Evolutionary conservation across 345 rosid genomes (phyloP), one percentile per base, ranked within the genome.

Genomic region (Gossypium thurberi): DNA sequence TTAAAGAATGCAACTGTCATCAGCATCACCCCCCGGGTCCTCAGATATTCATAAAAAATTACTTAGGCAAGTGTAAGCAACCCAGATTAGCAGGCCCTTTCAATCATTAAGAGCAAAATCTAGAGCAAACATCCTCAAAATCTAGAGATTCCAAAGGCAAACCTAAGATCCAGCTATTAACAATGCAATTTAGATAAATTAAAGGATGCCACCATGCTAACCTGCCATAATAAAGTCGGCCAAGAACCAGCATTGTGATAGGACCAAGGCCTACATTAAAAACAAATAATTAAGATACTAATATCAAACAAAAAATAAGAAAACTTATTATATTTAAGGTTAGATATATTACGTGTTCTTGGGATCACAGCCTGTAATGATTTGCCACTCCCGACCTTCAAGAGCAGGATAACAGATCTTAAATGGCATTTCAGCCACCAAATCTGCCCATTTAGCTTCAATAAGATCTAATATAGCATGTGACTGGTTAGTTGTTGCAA

Each of bases 161-260:
- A 59, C 46, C 42, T 25, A 46, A 46, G 25, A 47, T 17, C 55
- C 53, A 40, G 69, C 9, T 44, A 44, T 21, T 33, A 71, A 57
- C 20, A 43, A 57, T 4, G 40, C n/a, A 57, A 17, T 13, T 26
- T 47, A 23, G 28, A 47, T 28, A 12, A 61, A 72, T 4, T 23
- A n/a, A 46, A 44, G 42, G 28, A 64, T 15, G 47, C 42, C 9
- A 42, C 6, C 58, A 37, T 47, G 43, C 87, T 79, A 81, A 91
- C 97, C 87, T 94, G 97, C 98, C 98, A 92, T 12, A 94, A 87
- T 33, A 94, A 90, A 56, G 98, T 90, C 15, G 98, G 98, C 98
- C 97, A 94, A n/a, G 97, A 90, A 69, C 97, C 95, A 58, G 82
- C 95, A 80, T 94, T 94, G 81, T 94, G 98, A 78, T 94, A 94